Evolutionary conservation across 2,329 filamentous ascomycete species (phyloP), one percentile per base, ranked within the genome.

Genomic region (Lecanicillium sp.): DNA sequence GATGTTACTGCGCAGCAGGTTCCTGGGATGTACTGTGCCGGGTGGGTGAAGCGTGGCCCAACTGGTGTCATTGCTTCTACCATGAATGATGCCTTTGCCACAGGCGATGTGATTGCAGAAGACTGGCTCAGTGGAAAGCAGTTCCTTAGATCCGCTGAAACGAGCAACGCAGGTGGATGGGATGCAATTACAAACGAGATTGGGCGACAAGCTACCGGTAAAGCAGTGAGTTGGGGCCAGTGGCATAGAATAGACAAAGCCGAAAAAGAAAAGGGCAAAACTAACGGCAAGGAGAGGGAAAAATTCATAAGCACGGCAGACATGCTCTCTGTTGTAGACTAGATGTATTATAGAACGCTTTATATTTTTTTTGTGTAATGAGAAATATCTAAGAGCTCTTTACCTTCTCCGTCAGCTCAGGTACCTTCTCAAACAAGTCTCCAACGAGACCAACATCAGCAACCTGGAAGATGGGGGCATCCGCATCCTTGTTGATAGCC

Each of bases 381-480:
- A 28, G 19, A 29, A 19, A 29, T 19, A 33, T 41, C 43, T 50
- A 67, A 45, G 60, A 57, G 51, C 60, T 73, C 69, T 90, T 92
- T 48, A 98, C 60, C 75, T 96, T 96, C 68, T 95, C 85, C 2
- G 89, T 96, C 62, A 98, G 68, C 70, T 96, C 89, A 2, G 92
- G 92, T 31, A 95, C 87, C 68, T 87, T 89, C 42, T 95, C 87
- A 58, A 96, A 96, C 52, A 98, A 65, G 68, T 98, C 92, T 29
- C 89, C 90, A 5, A 98, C 90, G 37, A 98, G 69, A 11, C 92
- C 92, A 38, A 96, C 88, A 63, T 98, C 92, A 4, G 92, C 92
- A 43, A 98, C 80, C 65, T 98, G 92, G 73, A 98, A 98, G 52
- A 98, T 98, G 20, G 92, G 92, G 41, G 92, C 92, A 63, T 98